Percentiles rank a stretch among this genome's conserved stretches.
These are phyloP conservation scores for Cerrena zonata DNA, from an alignment of 1,284 basidiomycete species.

Conservation along the genomic window DNA sequence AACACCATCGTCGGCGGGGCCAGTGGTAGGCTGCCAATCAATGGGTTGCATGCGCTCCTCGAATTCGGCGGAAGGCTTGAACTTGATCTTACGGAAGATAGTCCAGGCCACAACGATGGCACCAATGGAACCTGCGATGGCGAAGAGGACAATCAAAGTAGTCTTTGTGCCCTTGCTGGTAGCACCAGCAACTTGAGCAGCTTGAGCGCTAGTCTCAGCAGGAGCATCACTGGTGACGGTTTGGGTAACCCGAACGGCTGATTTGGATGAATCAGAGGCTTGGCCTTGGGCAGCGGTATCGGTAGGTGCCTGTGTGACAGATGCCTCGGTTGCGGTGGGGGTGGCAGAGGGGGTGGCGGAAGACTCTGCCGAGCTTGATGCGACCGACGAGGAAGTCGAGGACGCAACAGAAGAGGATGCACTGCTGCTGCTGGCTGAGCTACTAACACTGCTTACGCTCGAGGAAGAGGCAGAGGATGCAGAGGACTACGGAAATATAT, in stretches of 20 bases:
- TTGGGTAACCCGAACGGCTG: slow-evolving; percentile 5
- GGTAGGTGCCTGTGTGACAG: slow-evolving; percentile 6
- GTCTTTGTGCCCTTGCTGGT: slow-evolving; percentile 37
- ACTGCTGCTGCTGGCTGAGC: slow-evolving; percentile 2
- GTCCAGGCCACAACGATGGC: slow-evolving; percentile 74
- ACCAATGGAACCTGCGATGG: slow-evolving; percentile 64
- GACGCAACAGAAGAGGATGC: neutral
- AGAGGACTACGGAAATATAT: neutral
- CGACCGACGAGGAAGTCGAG: neutral
- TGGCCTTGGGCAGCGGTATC: slow-evolving; percentile 15
- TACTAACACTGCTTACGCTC: neutral
- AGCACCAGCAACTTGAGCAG: slow-evolving; percentile 13
- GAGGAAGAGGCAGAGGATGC: slow-evolving; percentile 8
- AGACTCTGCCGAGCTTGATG: neutral
- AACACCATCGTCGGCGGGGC: slow-evolving; percentile 38
- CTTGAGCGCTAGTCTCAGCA: slow-evolving; percentile 9
- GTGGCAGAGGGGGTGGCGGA: neutral
- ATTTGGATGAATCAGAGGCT: neutral
- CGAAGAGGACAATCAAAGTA: slow-evolving; percentile 67
- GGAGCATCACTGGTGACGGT: slow-evolving; percentile 12
- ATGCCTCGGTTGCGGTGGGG: neutral
- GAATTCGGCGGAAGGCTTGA: slow-evolving; percentile 73
- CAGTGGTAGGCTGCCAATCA: slow-evolving; percentile 66
- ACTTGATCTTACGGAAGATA: slow-evolving; percentile 87
- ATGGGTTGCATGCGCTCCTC: slow-evolving; percentile 79